These are phyloP conservation scores for Rhizophlyctis rosea DNA, from an alignment of 192 early-diverging fungal genomes.

Conservation along the genomic window DNA sequence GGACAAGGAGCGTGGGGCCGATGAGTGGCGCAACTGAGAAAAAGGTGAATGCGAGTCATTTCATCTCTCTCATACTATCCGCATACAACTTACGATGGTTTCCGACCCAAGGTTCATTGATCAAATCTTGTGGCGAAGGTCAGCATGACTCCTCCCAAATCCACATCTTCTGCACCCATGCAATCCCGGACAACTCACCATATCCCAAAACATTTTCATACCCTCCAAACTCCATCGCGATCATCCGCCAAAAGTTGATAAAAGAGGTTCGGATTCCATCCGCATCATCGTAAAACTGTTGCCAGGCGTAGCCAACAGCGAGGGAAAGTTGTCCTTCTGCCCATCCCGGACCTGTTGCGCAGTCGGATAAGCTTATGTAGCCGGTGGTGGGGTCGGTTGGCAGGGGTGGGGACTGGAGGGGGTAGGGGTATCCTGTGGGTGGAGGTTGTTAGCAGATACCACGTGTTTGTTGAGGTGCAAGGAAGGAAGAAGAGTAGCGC, in stretches of 20 bases:
- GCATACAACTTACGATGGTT: neutral
- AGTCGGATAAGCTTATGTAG: neutral
- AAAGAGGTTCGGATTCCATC: neutral
- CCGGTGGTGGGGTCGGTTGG: neutral
- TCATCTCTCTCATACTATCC: too few relatives aligned
- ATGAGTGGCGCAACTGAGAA: too few relatives aligned
- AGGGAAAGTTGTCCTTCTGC: neutral
- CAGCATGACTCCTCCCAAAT: too few relatives aligned
- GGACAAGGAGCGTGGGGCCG: neutral
- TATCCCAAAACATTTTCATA: neutral
- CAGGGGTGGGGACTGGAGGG: neutral
- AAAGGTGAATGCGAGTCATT: too few relatives aligned
- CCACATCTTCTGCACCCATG: too few relatives aligned
- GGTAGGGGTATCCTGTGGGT: neutral
- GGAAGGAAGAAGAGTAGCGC: too few relatives aligned
- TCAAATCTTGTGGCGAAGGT: neutral
- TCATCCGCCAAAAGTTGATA: neutral
- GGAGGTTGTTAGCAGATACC: neutral
- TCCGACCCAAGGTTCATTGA: neutral
- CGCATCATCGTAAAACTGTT: neutral
- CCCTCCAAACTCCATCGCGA: neutral
- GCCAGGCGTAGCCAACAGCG: neutral
- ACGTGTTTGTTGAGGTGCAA: too few relatives aligned
- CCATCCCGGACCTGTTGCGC: too few relatives aligned
- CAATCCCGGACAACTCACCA: too few relatives aligned